Base-by-base conservation (phyloP, 148 eudicot species). In the Arctostaphylos glauca region DNA sequence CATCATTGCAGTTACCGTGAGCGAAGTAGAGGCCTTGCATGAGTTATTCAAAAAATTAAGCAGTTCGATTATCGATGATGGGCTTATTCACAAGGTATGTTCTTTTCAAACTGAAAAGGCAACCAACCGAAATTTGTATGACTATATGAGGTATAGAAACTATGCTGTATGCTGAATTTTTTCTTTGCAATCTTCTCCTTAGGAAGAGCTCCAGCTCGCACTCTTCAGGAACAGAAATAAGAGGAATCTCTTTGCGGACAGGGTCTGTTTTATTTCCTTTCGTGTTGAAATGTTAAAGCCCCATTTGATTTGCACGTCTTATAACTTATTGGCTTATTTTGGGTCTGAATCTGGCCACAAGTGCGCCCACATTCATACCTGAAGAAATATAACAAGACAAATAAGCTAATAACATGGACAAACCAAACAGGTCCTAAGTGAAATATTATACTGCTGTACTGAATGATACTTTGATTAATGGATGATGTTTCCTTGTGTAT, bases 161-260 rank as follows among this genome's bases (percentile, higher is more conserved):
- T 64, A n/a, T 8, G 31, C 21, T 5, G 10, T 72, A 2, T 56
- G 38, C 10, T 75, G 5, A 21, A 78, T 64, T 68, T 50, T 47
- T 60, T 46, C 56, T 49, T 31, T 12, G 71, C 71, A 25, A 66
- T 3, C 25, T 10, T 56, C 13, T 84, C 64, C 14, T 41, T 91
- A 92, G 98, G 98, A 96, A 89, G 98, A 96, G 86, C 88, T 96
- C 74, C 98, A 93, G 84, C 90, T 96, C 25, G 98, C 98, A 7
- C 92, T 96, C 52, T 96, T 96, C 87, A 90, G 92, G 84, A 94
- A 94, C 86, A 87, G 89, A 82, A 94, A 91, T 84, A 93, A 80
- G 86, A 87, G 81, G 74, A 93, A 96, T 87, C 93, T 96, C 21
- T 96, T 96, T 77, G 95, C 97, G 1, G 97, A 96, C 84, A 84